Base-by-base conservation (phyloP, 2,329 filamentous ascomycete genomes). In the Fusarium nelsonii region DNA sequence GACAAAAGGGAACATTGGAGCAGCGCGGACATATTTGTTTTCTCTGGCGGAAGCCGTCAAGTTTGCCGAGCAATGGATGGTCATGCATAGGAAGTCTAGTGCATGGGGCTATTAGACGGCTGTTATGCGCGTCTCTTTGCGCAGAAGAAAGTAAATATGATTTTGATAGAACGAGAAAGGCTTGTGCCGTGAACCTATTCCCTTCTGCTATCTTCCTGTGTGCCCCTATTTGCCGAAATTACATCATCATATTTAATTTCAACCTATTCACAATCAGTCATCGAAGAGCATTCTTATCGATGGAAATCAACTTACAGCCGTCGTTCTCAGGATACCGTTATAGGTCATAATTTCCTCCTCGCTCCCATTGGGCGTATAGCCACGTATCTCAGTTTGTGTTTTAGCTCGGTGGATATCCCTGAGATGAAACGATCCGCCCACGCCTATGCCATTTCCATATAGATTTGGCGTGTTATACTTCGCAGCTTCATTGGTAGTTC, bases 271-370 rank as follows among this genome's bases (percentile, higher is more conserved):
- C 0, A 7, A 12, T 32, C n/a, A 23, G n/a, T 7, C 28, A 20
- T 7, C 15, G 8, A 20, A 6, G 15, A 14, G 18, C 15, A 4
- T 0, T 10, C 1, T 18, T 9, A 9, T 2, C 11, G 6, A 9
- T 4, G 8, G n/a, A 8, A 0, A 10, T 8, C 6, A 0, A 44
- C 68, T 58, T 39, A 73, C 68, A 23, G 62, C 55, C n/a, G 68
- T 71, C 1, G 70, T 72, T 15, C 70, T 50, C 6, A 73, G 53
- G 18, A 73, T 73, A 5, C 70, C 70, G 12, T 73, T 73, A 4
- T 73, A 71, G 1, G 71, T 73, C 71, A 73, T 73, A 6, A 73
- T 73, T 34, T 73, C 70, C 4, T 73, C 71, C n/a, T 73, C 70
- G 2, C 71, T 73, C 0, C 56, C 70, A n/a, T 71, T 73, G 0